A percentile compares a stretch with the other conserved stretches of the same genome.
Conservation (phyloP, 2,329 filamentous ascomycete genomes). For the Cyphellophora attinorum region DNA sequence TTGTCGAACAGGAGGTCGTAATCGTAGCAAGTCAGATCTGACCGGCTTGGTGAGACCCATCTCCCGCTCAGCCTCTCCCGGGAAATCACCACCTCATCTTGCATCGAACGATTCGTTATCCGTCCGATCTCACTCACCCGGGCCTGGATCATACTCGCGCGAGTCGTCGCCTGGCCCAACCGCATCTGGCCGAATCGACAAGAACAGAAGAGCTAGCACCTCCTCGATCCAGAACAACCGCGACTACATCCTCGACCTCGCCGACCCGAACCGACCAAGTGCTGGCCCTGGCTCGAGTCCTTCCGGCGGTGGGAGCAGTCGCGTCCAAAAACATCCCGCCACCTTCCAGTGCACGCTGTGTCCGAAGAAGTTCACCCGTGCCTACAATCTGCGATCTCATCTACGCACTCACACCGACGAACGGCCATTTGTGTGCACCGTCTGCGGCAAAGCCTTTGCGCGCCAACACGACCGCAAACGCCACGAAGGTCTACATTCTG, state of each 20-base stretch:
- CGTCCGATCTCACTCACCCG: conserved; percentile 35
- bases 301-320: conserved; percentile 55
- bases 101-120: conserved; percentile 21
- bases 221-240: conserved; percentile 46
- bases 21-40: conserved; percentile 51
- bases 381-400: conserved; percentile 93
- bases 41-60: conserved; percentile 23
- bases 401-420: conserved; percentile 94
- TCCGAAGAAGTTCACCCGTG: conserved; percentile 89
- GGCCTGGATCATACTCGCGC: conserved; percentile 29
- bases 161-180: conserved; percentile 29
- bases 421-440: conserved; percentile 90
- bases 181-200: conserved; percentile 21
- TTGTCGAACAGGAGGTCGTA: conserved; percentile 40
- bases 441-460: conserved; percentile 94
- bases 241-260: conserved; percentile 80
- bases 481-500: conserved; percentile 89
- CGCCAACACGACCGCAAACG: conserved; percentile 95
- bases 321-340: conserved; percentile 94
- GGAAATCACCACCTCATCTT: conserved; percentile 5
- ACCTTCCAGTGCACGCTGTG: conserved; percentile 93
- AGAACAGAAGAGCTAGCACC: conserved; percentile 33
- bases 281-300: conserved; percentile 34
- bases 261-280: conserved; percentile 74
- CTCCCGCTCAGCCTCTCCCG: conserved; percentile 15